Evolutionary conservation across 2,329 filamentous ascomycete genomes (phyloP).

Genomic region (Alternaria hordeiaustralica): DNA sequence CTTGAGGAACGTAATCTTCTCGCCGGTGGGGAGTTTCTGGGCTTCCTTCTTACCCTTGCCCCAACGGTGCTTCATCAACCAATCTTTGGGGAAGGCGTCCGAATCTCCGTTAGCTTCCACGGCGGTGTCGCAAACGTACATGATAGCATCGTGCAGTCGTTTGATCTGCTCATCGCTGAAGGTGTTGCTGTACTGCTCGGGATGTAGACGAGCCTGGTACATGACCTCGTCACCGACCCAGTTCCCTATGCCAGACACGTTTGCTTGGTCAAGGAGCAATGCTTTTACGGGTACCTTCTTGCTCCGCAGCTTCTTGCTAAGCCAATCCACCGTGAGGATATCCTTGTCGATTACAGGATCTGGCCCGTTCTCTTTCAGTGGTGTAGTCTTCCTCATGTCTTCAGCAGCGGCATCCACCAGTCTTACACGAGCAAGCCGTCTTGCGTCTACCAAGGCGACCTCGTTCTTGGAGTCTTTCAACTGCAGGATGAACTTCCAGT

Average conservation of each 20-base stretch:
- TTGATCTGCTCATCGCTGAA: slow-evolving; percentile 75
- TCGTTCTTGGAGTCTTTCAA: slow-evolving; percentile 68
- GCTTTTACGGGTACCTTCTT: slow-evolving; percentile 91
- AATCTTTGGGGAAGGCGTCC: slow-evolving; percentile 81
- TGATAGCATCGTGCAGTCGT: slow-evolving; percentile 73
- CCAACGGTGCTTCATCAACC: slow-evolving; percentile 88
- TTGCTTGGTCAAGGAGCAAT: slow-evolving; percentile 75
- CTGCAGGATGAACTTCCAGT: slow-evolving; percentile 83
- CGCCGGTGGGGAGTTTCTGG: slow-evolving; percentile 77
- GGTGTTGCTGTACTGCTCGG: slow-evolving; percentile 89
- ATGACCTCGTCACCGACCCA: slow-evolving; percentile 96
- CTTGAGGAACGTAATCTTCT: slow-evolving; percentile 83
- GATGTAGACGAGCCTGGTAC: slow-evolving; percentile 87
- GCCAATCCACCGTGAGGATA: slow-evolving; percentile 76
- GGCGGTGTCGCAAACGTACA: slow-evolving; percentile 80
- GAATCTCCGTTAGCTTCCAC: slow-evolving; percentile 82
- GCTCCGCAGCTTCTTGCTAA: slow-evolving; percentile 71
- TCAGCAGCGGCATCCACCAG: slow-evolving; percentile 80
- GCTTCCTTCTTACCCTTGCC: slow-evolving; percentile 80
- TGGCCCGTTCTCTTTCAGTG: slow-evolving; percentile 89
- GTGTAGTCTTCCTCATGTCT: slow-evolving; percentile 76
- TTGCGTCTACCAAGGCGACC: slow-evolving; percentile 81
- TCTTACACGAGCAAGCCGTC: slow-evolving; percentile 79
- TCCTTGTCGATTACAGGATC: slow-evolving; percentile 87
- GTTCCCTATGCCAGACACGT: slow-evolving; percentile 92